Evolutionary conservation across 768 basidiomycete species (phyloP).

Genomic region (Pleurotus djamor): DNA sequence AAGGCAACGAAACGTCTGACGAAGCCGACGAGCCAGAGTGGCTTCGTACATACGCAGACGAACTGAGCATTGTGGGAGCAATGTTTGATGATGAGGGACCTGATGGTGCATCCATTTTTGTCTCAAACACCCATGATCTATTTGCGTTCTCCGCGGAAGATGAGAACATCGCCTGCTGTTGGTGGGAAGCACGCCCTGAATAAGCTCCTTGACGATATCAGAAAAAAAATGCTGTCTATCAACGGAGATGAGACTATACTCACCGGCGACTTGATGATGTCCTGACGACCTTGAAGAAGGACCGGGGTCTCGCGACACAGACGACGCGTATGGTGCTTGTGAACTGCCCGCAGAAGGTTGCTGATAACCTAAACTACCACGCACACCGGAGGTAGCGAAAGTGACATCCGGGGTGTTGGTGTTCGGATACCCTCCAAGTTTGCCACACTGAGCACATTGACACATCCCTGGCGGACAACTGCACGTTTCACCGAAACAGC

Average conservation of each 20-base stretch:
- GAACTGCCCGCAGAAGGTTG: background rate
- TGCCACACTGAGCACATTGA: conserved; percentile 2
- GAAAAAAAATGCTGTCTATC: too few relatives aligned
- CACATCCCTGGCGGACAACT: conserved; percentile 4
- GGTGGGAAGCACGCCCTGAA: too few relatives aligned
- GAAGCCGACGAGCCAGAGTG: conserved; percentile 3
- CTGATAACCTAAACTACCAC: conserved; percentile 1
- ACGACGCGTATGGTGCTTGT: background rate
- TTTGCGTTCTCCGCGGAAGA: background rate
- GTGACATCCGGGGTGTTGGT: background rate
- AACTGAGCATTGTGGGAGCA: background rate
- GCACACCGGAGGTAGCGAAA: conserved; percentile 1
- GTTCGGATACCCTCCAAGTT: background rate
- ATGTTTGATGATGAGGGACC: background rate
- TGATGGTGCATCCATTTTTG: background rate
- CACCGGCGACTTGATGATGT: background rate
- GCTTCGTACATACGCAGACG: background rate
- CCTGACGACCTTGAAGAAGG: background rate
- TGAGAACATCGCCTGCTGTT: too few relatives aligned
- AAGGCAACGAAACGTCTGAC: background rate
- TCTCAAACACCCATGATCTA: background rate
- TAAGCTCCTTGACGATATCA: too few relatives aligned
- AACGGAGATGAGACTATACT: background rate
- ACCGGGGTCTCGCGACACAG: background rate
- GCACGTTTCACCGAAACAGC: conserved; percentile 6